Percentiles rank a stretch among this genome's conserved stretches.
phyloP scores from a whole-genome alignment of 2,329 filamentous ascomycete species.

The Decorospora gaudefroyi region DNA sequence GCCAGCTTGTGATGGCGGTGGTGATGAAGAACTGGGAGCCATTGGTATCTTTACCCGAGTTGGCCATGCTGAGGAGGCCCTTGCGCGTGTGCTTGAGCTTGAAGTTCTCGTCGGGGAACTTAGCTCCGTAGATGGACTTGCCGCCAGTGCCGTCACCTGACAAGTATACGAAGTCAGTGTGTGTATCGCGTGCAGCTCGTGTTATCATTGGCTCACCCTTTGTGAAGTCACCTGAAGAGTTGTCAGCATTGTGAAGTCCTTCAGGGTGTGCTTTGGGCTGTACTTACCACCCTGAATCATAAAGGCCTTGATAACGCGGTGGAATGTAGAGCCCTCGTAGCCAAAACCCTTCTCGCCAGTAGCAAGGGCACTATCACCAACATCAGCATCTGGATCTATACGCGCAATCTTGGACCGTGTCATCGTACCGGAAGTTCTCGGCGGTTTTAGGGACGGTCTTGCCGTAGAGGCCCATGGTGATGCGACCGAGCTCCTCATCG shows the following conservation, averaged over 20 bases:
- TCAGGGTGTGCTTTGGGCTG: not conserved
- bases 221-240: slow-evolving; percentile 6
- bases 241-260: slow-evolving; percentile 1
- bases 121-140: slow-evolving; percentile 85
- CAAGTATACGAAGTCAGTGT: not conserved
- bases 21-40: slow-evolving; percentile 87
- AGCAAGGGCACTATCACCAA: slow-evolving; percentile 69
- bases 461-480: slow-evolving; percentile 83
- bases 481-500: slow-evolving; percentile 71
- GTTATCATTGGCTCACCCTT: slow-evolving; percentile 8
- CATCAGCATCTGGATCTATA: slow-evolving; percentile 15
- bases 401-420: not conserved
- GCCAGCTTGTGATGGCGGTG: slow-evolving; percentile 78
- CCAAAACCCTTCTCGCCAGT: slow-evolving; percentile 87
- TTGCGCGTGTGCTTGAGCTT: slow-evolving; percentile 90
- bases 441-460: slow-evolving; percentile 80
- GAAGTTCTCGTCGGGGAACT: slow-evolving; percentile 91
- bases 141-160: slow-evolving; percentile 75
- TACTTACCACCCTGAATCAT: slow-evolving; percentile 77
- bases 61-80: slow-evolving; percentile 74
- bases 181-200: not conserved
- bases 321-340: slow-evolving; percentile 80
- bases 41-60: slow-evolving; percentile 72
- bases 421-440: slow-evolving; percentile 63
- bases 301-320: slow-evolving; percentile 87